A percentile compares a stretch with the other conserved stretches of the same genome.
These are phyloP conservation scores for Camellia sinensis DNA, from an alignment of 148 eudicot species.

Conservation along the genomic window DNA sequence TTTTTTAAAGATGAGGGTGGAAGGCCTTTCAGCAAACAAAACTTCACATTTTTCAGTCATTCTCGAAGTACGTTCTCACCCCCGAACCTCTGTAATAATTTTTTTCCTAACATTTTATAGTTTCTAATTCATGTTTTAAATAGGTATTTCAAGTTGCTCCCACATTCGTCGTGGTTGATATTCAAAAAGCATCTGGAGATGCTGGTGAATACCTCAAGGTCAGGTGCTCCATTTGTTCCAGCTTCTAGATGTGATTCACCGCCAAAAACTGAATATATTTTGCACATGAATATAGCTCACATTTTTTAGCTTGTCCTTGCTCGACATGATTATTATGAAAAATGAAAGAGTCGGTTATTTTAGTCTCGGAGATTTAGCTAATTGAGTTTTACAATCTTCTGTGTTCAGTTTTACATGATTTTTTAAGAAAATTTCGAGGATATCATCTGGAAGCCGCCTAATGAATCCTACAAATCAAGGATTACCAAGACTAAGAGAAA, in stretches of 20 bases:
- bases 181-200: too few relatives aligned
- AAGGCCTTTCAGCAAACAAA: too few relatives aligned
- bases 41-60: conserved; percentile 71
- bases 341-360: background rate
- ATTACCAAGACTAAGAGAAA: conserved; percentile 53
- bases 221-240: too few relatives aligned
- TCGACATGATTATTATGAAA: too few relatives aligned
- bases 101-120: background rate
- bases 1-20: too few relatives aligned
- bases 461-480: conserved; percentile 55
- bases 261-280: too few relatives aligned
- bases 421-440: conserved; percentile 88
- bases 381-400: conserved; percentile 7
- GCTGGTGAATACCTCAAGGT: too few relatives aligned
- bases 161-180: too few relatives aligned
- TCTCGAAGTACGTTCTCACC: conserved; percentile 56
- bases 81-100: background rate
- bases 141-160: too few relatives aligned
- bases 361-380: background rate
- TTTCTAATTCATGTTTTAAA: background rate
- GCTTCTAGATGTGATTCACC: too few relatives aligned
- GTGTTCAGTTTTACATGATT: conserved; percentile 71
- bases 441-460: conserved; percentile 86
- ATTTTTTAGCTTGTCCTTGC: too few relatives aligned
- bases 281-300: too few relatives aligned